Evolutionary conservation across 441 rosid species (phyloP).

Genomic region (Omphalea diandra): DNA sequence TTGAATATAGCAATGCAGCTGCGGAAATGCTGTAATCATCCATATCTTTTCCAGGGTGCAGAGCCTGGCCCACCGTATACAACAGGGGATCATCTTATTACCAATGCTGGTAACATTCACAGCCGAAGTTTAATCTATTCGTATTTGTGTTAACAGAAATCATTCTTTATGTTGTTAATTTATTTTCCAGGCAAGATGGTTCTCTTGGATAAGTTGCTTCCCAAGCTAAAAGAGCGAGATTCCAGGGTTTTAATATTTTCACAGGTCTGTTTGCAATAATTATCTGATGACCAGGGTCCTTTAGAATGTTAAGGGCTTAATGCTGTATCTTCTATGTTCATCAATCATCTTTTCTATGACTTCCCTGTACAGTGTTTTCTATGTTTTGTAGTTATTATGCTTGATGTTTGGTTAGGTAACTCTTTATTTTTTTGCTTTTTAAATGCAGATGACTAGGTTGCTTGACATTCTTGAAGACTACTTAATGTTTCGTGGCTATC

Average conservation of each 20-base stretch:
- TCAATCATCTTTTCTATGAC: neutral
- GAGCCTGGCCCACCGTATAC: slow-evolving; percentile 99
- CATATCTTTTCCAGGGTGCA: slow-evolving; percentile 99
- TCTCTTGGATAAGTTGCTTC: slow-evolving; percentile 95
- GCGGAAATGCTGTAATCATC: slow-evolving; percentile 99
- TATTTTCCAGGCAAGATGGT: slow-evolving; percentile 88
- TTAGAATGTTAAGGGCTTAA: neutral
- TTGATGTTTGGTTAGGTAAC: neutral
- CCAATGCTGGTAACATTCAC: slow-evolving; percentile 71
- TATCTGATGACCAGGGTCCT: neutral
- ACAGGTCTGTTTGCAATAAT: slow-evolving; percentile 52
- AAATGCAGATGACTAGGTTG: slow-evolving; percentile 91
- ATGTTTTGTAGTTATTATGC: slow-evolving; percentile 1
- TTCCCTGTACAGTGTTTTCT: neutral
- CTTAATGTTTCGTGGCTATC: slow-evolving; percentile 88
- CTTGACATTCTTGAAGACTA: slow-evolving; percentile 99
- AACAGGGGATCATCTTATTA: slow-evolving; percentile 93
- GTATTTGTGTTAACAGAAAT: slow-evolving; percentile 6
- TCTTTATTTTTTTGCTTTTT: slow-evolving; percentile 19
- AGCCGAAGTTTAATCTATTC: slow-evolving; percentile 13
- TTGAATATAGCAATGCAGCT: slow-evolving; percentile 98
- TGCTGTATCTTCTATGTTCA: neutral
- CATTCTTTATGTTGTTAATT: slow-evolving; percentile 17
- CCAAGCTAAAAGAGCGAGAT: slow-evolving; percentile 97
- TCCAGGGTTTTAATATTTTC: slow-evolving; percentile 98